A percentile compares a stretch with the other conserved stretches of the same genome.
Conservation (phyloP, 768 basidiomycete genomes). For the Lactarius evosmus region DNA sequence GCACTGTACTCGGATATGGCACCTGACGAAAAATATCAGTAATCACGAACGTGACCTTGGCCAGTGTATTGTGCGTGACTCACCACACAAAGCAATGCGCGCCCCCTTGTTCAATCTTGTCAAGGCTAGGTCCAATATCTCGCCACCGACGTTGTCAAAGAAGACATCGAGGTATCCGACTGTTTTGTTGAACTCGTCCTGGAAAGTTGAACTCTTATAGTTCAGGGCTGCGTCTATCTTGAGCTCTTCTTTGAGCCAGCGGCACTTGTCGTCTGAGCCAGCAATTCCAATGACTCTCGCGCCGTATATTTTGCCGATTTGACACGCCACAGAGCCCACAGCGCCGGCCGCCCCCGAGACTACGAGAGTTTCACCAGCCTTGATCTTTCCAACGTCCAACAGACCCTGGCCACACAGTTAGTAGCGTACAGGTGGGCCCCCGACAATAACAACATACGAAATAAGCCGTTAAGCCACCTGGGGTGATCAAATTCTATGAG, state of each 20-base stretch:
- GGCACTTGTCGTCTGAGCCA: conserved; percentile 78
- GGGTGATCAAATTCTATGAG: neutral
- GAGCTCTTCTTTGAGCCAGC: conserved; percentile 79
- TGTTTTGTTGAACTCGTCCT: conserved; percentile 60
- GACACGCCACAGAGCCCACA: conserved; percentile 80
- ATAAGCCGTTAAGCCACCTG: conserved; percentile 80
- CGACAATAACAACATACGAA: conserved; percentile 50
- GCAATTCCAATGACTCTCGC: conserved; percentile 88
- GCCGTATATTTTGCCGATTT: conserved; percentile 74
- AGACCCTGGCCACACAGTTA: conserved; percentile 56
- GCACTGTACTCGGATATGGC: conserved; percentile 84
- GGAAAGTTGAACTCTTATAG: conserved; percentile 79
- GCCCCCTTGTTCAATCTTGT: conserved; percentile 73
- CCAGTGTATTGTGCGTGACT: conserved; percentile 29
- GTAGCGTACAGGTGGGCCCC: neutral
- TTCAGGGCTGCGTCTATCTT: conserved; percentile 82
- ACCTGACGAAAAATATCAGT: conserved; percentile 41
- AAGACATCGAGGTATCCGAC: conserved; percentile 80
- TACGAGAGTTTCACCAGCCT: conserved; percentile 80
- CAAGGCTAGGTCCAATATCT: conserved; percentile 77
- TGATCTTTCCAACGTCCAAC: conserved; percentile 72
- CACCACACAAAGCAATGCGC: conserved; percentile 78
- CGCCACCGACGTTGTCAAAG: conserved; percentile 82
- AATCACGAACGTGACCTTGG: neutral
- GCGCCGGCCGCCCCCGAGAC: conserved; percentile 91